These are phyloP conservation scores for Lichtheimia ramosa DNA, from an alignment of 371 early-diverging fungal species.

Conservation along the genomic window DNA sequence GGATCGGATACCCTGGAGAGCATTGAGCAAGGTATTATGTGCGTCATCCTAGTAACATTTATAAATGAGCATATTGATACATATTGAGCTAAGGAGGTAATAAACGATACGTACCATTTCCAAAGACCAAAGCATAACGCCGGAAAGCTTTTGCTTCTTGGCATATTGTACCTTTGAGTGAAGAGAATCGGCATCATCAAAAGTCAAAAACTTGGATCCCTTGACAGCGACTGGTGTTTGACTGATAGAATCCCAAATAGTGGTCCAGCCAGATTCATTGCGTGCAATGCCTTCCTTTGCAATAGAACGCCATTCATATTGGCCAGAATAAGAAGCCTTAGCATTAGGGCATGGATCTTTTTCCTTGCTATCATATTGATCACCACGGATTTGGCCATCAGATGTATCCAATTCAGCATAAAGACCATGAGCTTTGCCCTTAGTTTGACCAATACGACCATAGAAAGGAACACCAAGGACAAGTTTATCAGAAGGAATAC, in stretches of 20 bases:
- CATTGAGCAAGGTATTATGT: constrained; percentile 25
- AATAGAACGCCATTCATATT: constrained; percentile 30
- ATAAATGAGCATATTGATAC: background rate
- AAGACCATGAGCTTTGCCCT: background rate
- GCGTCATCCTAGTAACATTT: constrained; percentile 29
- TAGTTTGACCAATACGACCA: constrained; percentile 38
- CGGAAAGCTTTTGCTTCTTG: constrained; percentile 44
- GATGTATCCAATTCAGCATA: constrained; percentile 3
- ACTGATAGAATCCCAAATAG: constrained; percentile 38
- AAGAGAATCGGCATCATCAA: constrained; percentile 57
- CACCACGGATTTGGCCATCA: constrained; percentile 17
- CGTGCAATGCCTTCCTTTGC: constrained; percentile 14
- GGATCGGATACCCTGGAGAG: constrained; percentile 34
- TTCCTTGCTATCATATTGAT: constrained; percentile 18
- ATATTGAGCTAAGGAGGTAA: background rate
- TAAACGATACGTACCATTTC: constrained; percentile 35
- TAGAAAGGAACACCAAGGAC: constrained; percentile 64
- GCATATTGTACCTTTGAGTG: constrained; percentile 53
- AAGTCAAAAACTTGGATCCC: constrained; percentile 53
- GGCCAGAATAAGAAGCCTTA: constrained; percentile 17
- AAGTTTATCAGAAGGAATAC: constrained; percentile 52
- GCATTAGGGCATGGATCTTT: constrained; percentile 16
- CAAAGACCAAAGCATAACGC: constrained; percentile 62
- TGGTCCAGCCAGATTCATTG: constrained; percentile 28
- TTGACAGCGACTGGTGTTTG: constrained; percentile 63